These are phyloP conservation scores for Hypoxylon rickii DNA, from an alignment of 495 filamentous ascomycete species.

Conservation along the genomic window DNA sequence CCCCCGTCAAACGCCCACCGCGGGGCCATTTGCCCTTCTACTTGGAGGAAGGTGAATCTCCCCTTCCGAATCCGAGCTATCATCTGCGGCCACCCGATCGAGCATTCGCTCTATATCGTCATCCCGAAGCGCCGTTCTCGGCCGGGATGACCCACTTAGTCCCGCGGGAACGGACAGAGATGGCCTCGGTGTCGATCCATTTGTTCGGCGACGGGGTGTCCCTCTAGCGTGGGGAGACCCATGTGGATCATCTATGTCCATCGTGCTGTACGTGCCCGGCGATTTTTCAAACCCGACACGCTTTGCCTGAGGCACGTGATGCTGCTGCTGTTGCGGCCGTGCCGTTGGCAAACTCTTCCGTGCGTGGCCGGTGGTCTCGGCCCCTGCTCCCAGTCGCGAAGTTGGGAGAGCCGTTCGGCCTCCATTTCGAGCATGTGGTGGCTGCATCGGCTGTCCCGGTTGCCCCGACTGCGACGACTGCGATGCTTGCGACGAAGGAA, in stretches of 20 bases:
- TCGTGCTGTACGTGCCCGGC: conserved; percentile 36
- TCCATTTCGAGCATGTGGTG: conserved; percentile 24
- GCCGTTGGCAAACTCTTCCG: conserved; percentile 52
- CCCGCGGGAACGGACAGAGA: conserved; percentile 49
- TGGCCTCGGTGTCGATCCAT: conserved; percentile 37
- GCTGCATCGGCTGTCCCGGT: conserved; percentile 29
- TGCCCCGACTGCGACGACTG: conserved; percentile 31
- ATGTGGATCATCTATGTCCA: conserved; percentile 51
- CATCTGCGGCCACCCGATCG: conserved; percentile 45
- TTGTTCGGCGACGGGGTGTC: conserved; percentile 47
- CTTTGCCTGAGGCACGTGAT: conserved; percentile 44
- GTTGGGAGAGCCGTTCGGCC: conserved; percentile 48
- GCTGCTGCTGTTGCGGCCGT: conserved; percentile 39
- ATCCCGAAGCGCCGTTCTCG: conserved; percentile 43
- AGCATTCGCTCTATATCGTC: conserved; percentile 56
- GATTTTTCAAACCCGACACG: conserved; percentile 55
- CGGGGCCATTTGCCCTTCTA: conserved; percentile 32
- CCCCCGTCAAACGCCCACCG: conserved; percentile 28
- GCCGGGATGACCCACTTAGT: conserved; percentile 39
- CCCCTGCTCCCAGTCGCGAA: conserved; percentile 31
- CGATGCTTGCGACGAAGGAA: conserved; percentile 39
- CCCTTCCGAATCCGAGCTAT: conserved; percentile 54
- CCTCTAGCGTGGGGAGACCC: conserved; percentile 42
- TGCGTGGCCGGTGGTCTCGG: conserved; percentile 34
- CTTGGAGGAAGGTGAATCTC: conserved; percentile 50